Evolutionary conservation across 2,329 filamentous ascomycete genomes (phyloP), one percentile per base, ranked within the genome.

Genomic region (Trichoderma endophyticum): DNA sequence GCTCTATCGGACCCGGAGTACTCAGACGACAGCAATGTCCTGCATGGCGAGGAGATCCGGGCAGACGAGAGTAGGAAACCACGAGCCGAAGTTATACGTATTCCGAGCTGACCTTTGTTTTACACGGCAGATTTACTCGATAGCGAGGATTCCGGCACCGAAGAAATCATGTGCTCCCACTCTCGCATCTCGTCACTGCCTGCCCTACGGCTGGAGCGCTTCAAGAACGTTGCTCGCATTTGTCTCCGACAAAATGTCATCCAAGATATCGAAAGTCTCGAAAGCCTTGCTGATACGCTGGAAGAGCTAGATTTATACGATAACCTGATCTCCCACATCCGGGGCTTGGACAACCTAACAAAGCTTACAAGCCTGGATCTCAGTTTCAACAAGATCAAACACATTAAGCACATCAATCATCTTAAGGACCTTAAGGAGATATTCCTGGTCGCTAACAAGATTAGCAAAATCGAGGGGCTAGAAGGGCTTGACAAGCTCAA

Each of bases 301-400:
- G 84, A 89, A 77, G 96, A 99, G 73, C 88, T 99, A 65, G 96
- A 99, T 78, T 88, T 99, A 73, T 99, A 99, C 84, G 96, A 99
- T 83, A 99, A 99, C 82, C 87, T 97, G 21, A 94, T 99, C 77
- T 89, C 90, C 12, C 94, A 97, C 81, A 90, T 98, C 81, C 91
- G 91, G 75, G 93, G 93, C 34, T 87, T 99, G 60, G 94, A 98
- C 69, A 86, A 89, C 60, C 89, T 98, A 71, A 89, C 87, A 14
- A 87, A 92, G 73, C 88, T 99, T 69, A 93, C 88, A 6, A 92
- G 85, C 71, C 89, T 99, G 70, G 96, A 99, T 80, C 86, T 99
- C 66, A 97, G 93, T 81, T 99, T 98, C 88, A 99, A 99, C 86
- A 98, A 98, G 85, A 95, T 99, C 84, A 98, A 97, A 81, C 95